phyloP scores from a whole-genome alignment of 169 alveolate species.

The Pseudocohnilembus persalinus region DNA sequence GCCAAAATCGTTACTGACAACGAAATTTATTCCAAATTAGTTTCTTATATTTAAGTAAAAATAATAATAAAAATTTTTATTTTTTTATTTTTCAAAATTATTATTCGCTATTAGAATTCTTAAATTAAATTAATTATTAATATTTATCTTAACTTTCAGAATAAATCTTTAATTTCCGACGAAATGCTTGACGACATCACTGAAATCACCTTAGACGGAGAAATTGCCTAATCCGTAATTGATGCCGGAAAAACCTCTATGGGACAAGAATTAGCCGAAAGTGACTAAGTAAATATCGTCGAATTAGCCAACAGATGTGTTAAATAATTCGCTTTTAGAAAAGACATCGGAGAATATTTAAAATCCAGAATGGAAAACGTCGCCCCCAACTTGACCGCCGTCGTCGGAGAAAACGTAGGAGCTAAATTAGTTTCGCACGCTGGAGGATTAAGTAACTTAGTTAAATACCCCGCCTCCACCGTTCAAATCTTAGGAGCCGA shows the following conservation, averaged over 20 bases:
- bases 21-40: conserved; percentile 90
- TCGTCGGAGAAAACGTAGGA: conserved; percentile 96
- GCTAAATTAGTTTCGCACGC: conserved; percentile 97
- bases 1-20: conserved; percentile 95
- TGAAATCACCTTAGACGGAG: conserved; percentile 89
- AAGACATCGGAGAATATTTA: conserved; percentile 87
- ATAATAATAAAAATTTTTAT: conserved; percentile 58
- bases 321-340: conserved; percentile 88
- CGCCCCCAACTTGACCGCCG: conserved; percentile 97
- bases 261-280: conserved; percentile 96
- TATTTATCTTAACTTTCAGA: conserved; percentile 47
- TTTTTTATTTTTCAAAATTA: too few species aligned
- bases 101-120: too few species aligned
- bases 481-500: conserved; percentile 96
- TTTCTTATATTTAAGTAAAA: conserved; percentile 70
- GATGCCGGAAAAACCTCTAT: conserved; percentile 92
- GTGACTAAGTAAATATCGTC: conserved; percentile 85
- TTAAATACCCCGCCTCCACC: conserved; percentile 97
- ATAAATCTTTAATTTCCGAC: conserved; percentile 58
- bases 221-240: conserved; percentile 85
- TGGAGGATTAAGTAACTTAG: conserved; percentile 94
- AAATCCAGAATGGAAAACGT: conserved; percentile 91
- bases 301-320: conserved; percentile 92
- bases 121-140: too few species aligned
- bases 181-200: conserved; percentile 67